These are phyloP conservation scores for Mortierella hygrophila DNA, from an alignment of 192 early-diverging fungal genomes.

Conservation along the genomic window DNA sequence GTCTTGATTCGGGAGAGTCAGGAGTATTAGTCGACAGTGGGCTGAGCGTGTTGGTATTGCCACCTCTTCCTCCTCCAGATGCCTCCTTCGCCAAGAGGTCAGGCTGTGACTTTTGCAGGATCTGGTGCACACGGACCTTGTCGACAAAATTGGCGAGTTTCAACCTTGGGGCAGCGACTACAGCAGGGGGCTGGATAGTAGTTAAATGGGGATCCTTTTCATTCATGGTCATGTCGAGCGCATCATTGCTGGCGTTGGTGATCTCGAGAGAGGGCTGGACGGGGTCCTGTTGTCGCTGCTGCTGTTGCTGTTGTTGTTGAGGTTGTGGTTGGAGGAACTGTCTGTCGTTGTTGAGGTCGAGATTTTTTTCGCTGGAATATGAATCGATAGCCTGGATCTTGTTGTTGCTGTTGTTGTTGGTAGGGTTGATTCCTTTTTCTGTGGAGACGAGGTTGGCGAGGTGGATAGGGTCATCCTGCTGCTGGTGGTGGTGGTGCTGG, in stretches of 20 bases:
- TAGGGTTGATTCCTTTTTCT: not conserved
- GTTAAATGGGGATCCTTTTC: not conserved
- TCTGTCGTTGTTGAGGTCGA: slow-evolving; percentile 6
- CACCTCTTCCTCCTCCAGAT: not conserved
- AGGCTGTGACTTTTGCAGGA: not conserved
- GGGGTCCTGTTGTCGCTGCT: slow-evolving; percentile 3
- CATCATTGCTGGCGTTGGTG: not conserved
- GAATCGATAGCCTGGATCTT: slow-evolving; percentile 11
- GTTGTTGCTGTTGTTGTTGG: slow-evolving; percentile 9
- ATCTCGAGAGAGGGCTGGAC: not conserved
- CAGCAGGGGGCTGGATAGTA: not conserved
- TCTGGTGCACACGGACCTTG: slow-evolving; percentile 28
- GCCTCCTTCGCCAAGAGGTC: not conserved
- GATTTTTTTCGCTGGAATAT: slow-evolving; percentile 13
- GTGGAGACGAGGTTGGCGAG: slow-evolving; percentile 19
- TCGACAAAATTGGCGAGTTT: slow-evolving; percentile 31
- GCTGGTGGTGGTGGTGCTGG: not conserved
- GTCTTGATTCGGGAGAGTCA: not conserved
- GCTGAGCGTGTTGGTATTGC: not conserved
- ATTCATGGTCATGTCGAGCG: not conserved
- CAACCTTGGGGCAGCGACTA: not conserved
- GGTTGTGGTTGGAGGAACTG: slow-evolving; percentile 9
- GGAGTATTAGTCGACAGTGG: not conserved
- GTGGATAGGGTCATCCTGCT: slow-evolving; percentile 16
- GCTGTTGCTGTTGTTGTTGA: slow-evolving; percentile 15